Base-by-base conservation (phyloP, 116 monocot species). In the Phalaenopsis hybrid region DNA sequence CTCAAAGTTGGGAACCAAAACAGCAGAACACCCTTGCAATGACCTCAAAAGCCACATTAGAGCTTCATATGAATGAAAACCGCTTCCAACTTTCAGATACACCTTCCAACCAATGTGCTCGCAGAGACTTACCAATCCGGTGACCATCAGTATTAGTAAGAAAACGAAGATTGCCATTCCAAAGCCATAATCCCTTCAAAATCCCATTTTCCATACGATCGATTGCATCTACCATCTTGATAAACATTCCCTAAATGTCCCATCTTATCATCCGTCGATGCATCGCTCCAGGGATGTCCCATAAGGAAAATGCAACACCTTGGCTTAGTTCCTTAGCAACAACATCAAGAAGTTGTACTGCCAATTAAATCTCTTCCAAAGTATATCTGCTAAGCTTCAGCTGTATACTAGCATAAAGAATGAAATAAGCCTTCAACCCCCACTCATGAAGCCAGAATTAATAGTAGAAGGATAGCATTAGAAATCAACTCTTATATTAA, bases 281-380 rank as follows among this genome's bases (percentile, higher is more conserved):
- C 43, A 83, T 92, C 94, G 76, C n/a, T 72, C 90, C 91, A 84
- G 17, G n/a, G 83, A 17, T 50, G 84, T 79, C 74, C 88, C 86
- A 73, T 80, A 41, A 83, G 80, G n/a, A 65, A 78, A 78, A 72
- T 82, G 50, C 45, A 82, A 73, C 57, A 82, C 83, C 81, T 69
- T 92, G 88, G 43, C 91, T 89, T 43, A 94, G 81, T 85, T 96
- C 94, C 78, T 92, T 94, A 28, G 82, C 78, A 75, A 97, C 82
- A 44, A 97, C 85, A 81, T 92, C 89, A 72, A 92, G 70, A 78
- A 97, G 82, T 79, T 91, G 86, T 77, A 89, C 90, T 34, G 89
- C 50, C 49, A 94, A 44, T 55, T n/a, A 75, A 48, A 79, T 82
- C 74, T 79, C 89, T 76, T 89, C 90, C 25, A 61, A 46, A 44